A percentile compares a stretch with the other conserved stretches of the same genome.
phyloP scores from a whole-genome alignment of 331 rosid genomes.

The Saraca asoca region DNA sequence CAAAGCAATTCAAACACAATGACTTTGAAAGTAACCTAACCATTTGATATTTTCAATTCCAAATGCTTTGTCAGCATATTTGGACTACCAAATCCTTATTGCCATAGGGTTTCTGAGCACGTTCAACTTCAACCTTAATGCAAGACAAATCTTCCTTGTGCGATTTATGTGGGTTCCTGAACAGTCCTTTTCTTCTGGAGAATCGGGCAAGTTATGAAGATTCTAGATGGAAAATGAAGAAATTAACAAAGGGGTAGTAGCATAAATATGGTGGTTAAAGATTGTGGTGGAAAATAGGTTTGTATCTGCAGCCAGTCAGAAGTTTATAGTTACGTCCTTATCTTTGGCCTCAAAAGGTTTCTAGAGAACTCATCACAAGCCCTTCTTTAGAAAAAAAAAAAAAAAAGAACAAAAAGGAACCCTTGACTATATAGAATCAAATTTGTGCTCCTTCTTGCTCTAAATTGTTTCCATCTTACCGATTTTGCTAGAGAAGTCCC shows the following conservation, averaged over 20 bases:
- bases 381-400: too few species aligned
- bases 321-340: not conserved
- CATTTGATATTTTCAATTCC: constrained; percentile 53
- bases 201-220: constrained; percentile 9
- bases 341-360: too few species aligned
- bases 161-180: constrained; percentile 20
- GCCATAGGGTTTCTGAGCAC: constrained; percentile 39
- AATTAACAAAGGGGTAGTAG: not conserved
- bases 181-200: constrained; percentile 21
- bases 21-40: constrained; percentile 52
- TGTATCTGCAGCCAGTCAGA: not conserved
- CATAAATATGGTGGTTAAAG: not conserved
- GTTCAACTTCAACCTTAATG: constrained; percentile 25
- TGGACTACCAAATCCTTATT: constrained; percentile 39
- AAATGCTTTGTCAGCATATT: constrained; percentile 33
- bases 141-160: constrained; percentile 27
- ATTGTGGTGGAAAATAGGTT: constrained; percentile 29
- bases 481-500: too few species aligned
- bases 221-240: constrained; percentile 19
- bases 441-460: too few species aligned
- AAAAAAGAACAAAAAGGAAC: too few species aligned
- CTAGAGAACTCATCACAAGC: too few species aligned
- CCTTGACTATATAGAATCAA: too few species aligned
- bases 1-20: constrained; percentile 42
- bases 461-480: too few species aligned